Base-by-base conservation (phyloP, 1,284 basidiomycete species). In the Entoloma clypeatum region DNA sequence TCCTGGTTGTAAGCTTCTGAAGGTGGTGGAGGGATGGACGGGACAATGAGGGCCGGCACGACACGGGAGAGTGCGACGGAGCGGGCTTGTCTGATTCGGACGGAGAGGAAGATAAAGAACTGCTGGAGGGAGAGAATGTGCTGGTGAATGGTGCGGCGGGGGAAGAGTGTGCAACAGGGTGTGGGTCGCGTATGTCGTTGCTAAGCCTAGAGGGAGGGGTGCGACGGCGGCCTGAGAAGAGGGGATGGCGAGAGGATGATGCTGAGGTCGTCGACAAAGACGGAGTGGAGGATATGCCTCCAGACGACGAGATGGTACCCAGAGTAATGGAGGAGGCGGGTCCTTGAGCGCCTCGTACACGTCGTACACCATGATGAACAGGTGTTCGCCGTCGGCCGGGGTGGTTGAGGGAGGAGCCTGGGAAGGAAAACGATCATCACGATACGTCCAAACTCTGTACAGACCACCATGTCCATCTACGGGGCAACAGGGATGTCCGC, bases 241-340 rank as follows among this genome's bases (percentile, higher is more conserved):
- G 70, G 69, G 1, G 74, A 71, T 0, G 80, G 76, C 2, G 74
- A 67, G 30, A 88, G 65, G 36, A 86, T 67, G 41, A 86, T 73
- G 13, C 69, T 66, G 37, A 87, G 62, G 55, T 90, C 86, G 9
- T 72, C 67, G 2, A 74, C 69, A 26, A 83, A 68, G 30, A 85
- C 63, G 6, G 73, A 59, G 52, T 79, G 80, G 25, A 92, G 68
- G 29, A 86, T 61, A 55, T 81, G 85, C 10, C 87, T 79, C 88
- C 88, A 92, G 26, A 84, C 72, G 38, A 81, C 67, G 33, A 89
- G 70, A 54, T 92, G 86, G 56, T 87, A 91, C 1, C 79, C 79
- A n/a, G 77, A 66, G 0, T 80, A 75, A 33, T 72, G 72, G 50
- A 79, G 56, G 11, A 92, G 63, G 2, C 91, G 92, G 65, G 52